phyloP scores from a whole-genome alignment of 768 basidiomycete genomes.

The Brasilioporus rufonigricans region DNA sequence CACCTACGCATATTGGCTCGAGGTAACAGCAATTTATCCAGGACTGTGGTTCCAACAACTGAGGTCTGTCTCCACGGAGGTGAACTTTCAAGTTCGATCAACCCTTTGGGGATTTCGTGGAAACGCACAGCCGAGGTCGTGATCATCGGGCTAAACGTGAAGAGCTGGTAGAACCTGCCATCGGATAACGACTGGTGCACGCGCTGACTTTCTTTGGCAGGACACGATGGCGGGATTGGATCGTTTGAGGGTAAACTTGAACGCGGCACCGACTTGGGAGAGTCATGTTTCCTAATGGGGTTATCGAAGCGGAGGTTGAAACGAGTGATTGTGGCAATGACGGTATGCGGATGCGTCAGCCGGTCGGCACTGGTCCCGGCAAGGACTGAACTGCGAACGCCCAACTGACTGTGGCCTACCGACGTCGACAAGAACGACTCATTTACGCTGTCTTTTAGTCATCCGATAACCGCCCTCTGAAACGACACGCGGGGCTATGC shows the following conservation, averaged over 20 bases:
- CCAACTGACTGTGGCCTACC: slow-evolving; percentile 1
- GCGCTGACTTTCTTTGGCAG: too few species aligned
- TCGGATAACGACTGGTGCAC: background rate
- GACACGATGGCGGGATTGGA: too few species aligned
- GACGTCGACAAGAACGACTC: background rate
- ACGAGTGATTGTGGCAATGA: slow-evolving; percentile 10
- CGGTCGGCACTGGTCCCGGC: slow-evolving; percentile 12
- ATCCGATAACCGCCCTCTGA: slow-evolving; percentile 8
- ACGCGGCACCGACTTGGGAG: background rate
- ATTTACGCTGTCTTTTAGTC: background rate
- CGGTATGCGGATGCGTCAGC: slow-evolving; percentile 17
- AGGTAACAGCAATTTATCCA: slow-evolving; percentile 16
- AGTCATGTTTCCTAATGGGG: background rate
- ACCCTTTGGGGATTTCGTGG: background rate
- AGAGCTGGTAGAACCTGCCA: background rate
- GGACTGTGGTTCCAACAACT: background rate
- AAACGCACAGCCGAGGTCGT: background rate
- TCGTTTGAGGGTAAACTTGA: too few species aligned
- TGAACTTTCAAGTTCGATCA: background rate
- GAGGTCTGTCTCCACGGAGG: background rate
- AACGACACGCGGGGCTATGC: slow-evolving; percentile 36
- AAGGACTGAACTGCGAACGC: slow-evolving; percentile 5
- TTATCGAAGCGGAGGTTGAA: background rate
- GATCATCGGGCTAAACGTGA: background rate
- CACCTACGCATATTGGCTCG: slow-evolving; percentile 8